Conservation (phyloP, 805 yeast species). For the Nakazawaea anatomiae region DNA sequence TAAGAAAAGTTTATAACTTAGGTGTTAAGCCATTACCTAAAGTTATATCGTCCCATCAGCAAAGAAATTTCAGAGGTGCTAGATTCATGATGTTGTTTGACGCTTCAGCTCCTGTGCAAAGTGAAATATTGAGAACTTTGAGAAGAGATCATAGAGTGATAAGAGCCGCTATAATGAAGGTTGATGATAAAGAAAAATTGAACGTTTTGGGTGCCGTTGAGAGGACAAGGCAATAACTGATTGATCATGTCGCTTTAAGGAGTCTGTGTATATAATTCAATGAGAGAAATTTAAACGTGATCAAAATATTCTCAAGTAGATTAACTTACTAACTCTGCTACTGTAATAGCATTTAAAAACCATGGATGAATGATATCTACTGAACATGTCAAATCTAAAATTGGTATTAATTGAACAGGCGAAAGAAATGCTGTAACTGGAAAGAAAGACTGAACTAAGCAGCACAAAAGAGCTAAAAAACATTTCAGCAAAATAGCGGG, state of each 20-base stretch:
- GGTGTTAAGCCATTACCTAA: slow-evolving; percentile 79
- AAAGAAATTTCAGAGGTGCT: slow-evolving; percentile 84
- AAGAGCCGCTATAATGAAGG: slow-evolving; percentile 67
- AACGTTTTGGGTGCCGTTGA: slow-evolving; percentile 55
- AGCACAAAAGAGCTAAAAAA: no score
- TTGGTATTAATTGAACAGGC: no score
- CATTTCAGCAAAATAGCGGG: no score
- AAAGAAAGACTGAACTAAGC: no score
- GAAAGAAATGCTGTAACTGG: no score
- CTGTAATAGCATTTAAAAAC: no score
- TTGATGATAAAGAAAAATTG: slow-evolving; percentile 44
- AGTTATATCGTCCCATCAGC: slow-evolving; percentile 78
- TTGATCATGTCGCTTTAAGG: no score
- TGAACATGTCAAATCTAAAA: no score
- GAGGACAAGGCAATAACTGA: slow-evolving; percentile 23
- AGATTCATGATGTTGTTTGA: slow-evolving; percentile 86
- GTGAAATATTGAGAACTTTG: slow-evolving; percentile 73
- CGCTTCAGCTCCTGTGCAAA: slow-evolving; percentile 78
- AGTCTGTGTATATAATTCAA: background rate
- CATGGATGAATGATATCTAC: no score
- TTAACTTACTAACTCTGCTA: no score
- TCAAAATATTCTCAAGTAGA: no score
- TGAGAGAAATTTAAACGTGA: no score
- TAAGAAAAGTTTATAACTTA: slow-evolving; percentile 72
- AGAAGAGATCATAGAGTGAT: slow-evolving; percentile 88